A percentile compares a stretch with the other conserved stretches of the same genome.
These are phyloP conservation scores for Maudiozyma bulderi DNA, from an alignment of 805 yeast genomes.

Conservation along the genomic window DNA sequence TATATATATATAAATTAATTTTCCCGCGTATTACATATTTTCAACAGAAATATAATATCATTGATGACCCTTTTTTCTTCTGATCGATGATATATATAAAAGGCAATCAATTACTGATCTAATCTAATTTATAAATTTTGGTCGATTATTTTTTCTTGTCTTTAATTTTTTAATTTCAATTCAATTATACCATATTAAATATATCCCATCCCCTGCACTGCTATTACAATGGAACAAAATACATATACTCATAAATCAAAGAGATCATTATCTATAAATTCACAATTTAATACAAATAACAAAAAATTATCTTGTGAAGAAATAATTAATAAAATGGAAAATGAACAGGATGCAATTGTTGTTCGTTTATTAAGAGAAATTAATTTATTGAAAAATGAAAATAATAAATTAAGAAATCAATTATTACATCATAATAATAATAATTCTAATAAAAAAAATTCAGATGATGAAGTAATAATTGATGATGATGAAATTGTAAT, in stretches of 20 bases:
- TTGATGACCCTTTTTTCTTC: too few relatives aligned
- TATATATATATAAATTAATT: too few relatives aligned
- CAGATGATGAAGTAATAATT: constrained; percentile 5
- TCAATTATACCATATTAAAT: neutral
- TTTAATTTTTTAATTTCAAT: neutral
- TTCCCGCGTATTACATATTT: too few relatives aligned
- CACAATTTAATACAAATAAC: neutral
- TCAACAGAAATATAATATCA: too few relatives aligned
- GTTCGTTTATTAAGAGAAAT: constrained; percentile 46
- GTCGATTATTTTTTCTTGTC: neutral
- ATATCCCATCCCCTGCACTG: neutral
- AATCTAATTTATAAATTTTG: too few relatives aligned
- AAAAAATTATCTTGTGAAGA: constrained; percentile 32
- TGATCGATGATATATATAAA: too few relatives aligned
- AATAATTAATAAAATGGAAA: constrained; percentile 50
- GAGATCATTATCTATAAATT: neutral
- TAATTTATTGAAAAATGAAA: constrained; percentile 39
- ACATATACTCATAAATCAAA: neutral
- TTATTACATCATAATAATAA: constrained; percentile 4
- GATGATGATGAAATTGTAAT: constrained; percentile 1
- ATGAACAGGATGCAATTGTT: constrained; percentile 57
- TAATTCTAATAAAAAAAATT: neutral
- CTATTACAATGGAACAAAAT: neutral
- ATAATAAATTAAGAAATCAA: constrained; percentile 29
- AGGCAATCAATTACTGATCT: too few relatives aligned